phyloP scores from a whole-genome alignment of 495 filamentous ascomycete species.

The Aspergillus nanangensis region DNA sequence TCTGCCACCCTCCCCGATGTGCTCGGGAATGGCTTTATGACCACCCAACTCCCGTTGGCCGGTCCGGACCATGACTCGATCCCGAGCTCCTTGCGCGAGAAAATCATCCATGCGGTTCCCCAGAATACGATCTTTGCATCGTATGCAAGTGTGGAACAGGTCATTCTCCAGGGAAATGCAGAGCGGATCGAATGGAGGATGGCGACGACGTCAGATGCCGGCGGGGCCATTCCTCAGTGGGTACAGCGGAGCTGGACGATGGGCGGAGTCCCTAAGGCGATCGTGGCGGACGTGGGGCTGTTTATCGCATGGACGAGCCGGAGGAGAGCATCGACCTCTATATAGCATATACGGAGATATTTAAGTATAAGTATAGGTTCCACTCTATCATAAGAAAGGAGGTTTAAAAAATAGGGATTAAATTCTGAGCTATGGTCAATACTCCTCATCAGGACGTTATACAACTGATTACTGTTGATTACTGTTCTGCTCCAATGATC shows the following conservation, averaged over 20 bases:
- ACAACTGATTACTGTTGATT: no score
- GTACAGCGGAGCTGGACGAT: constrained; percentile 54
- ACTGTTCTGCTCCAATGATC: no score
- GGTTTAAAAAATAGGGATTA: no score
- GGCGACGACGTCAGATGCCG: constrained; percentile 66
- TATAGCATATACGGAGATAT: background rate
- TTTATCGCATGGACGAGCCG: constrained; percentile 58
- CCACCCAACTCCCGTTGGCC: constrained; percentile 51
- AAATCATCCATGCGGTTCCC: constrained; percentile 22
- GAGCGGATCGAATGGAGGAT: constrained; percentile 60
- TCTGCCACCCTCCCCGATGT: constrained; percentile 20
- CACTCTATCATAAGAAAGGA: no score
- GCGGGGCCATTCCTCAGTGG: constrained; percentile 61
- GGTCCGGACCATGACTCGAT: constrained; percentile 19
- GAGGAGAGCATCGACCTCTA: constrained; percentile 16
- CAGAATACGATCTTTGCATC: constrained; percentile 45
- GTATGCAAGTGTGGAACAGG: constrained; percentile 60
- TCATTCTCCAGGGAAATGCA: constrained; percentile 19
- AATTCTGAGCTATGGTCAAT: no score
- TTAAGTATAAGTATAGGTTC: background rate
- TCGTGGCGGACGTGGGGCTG: constrained; percentile 68
- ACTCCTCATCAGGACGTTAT: no score
- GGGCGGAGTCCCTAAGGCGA: constrained; percentile 55
- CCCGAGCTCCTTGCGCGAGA: constrained; percentile 25
- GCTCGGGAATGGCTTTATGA: constrained; percentile 39